Evolutionary conservation across 164 flowering plant genomes (phyloP).

Genomic region (Macadamia integrifolia): DNA sequence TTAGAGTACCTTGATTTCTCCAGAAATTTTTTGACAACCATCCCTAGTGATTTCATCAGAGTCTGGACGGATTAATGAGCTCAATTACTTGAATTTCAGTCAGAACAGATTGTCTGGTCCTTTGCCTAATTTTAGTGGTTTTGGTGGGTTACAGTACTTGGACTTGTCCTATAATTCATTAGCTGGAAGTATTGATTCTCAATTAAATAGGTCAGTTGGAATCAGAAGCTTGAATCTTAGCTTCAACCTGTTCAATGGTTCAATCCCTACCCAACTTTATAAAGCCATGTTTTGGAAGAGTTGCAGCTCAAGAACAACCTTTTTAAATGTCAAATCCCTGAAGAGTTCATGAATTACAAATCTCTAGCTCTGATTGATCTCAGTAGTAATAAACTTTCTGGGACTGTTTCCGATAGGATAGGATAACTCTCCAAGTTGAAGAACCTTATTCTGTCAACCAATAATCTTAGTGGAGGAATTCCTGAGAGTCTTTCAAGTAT

Average conservation of each 20-base stretch:
- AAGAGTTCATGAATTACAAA: conserved; percentile 20
- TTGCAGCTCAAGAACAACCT: conserved; percentile 31
- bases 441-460: conserved; percentile 42
- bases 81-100: conserved; percentile 50
- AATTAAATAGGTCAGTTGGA: too few species aligned
- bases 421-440: conserved; percentile 41
- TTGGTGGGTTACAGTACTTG: too few species aligned
- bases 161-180: too few species aligned
- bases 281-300: conserved; percentile 32
- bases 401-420: conserved; percentile 36
- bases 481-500: conserved; percentile 34
- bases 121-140: too few species aligned
- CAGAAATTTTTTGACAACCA: conserved; percentile 29
- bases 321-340: conserved; percentile 34
- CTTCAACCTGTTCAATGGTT: conserved; percentile 27
- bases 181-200: too few species aligned
- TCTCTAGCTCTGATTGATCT: conserved; percentile 51
- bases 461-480: conserved; percentile 41
- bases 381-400: conserved; percentile 33
- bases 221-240: conserved; percentile 29
- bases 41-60: conserved; percentile 39
- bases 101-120: conserved; percentile 32
- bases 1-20: conserved; percentile 40
- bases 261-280: conserved; percentile 40
- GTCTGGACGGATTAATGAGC: conserved; percentile 39